phyloP scores from a whole-genome alignment of 345 rosid genomes.

The Bruguiera sexangula region DNA sequence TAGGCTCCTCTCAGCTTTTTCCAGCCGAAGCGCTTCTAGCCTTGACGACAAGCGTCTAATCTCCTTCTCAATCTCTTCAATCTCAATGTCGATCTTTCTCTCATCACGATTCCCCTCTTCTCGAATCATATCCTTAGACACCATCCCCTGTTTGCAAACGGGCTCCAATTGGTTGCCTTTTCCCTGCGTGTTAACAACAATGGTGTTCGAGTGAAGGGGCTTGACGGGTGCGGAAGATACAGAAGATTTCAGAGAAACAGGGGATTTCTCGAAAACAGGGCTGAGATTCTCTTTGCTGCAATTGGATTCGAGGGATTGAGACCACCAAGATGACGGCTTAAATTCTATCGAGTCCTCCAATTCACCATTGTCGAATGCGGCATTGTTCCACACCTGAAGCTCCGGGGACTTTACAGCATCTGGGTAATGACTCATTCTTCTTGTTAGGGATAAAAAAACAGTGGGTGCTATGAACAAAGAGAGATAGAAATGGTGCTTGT shows the following conservation, averaged over 20 bases:
- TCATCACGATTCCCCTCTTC: slow-evolving; percentile 35
- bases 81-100: slow-evolving; percentile 68
- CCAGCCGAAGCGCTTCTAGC: slow-evolving; percentile 67
- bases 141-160: slow-evolving; percentile 17
- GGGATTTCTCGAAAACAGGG: slow-evolving; percentile 34
- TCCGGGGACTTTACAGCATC: slow-evolving; percentile 43
- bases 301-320: slow-evolving; percentile 55
- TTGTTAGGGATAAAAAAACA: background rate
- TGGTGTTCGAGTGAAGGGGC: slow-evolving; percentile 35
- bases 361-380: slow-evolving; percentile 75
- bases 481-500: background rate
- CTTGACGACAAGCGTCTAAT: slow-evolving; percentile 56
- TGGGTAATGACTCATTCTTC: slow-evolving; percentile 54
- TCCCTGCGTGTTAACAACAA: slow-evolving; percentile 21
- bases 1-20: slow-evolving; percentile 51
- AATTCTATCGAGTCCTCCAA: slow-evolving; percentile 42
- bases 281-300: slow-evolving; percentile 56
- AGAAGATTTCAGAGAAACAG: slow-evolving; percentile 25
- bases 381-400: slow-evolving; percentile 92
- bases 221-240: slow-evolving; percentile 19
- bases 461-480: too few species aligned
- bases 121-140: slow-evolving; percentile 16
- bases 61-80: slow-evolving; percentile 77
- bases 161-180: slow-evolving; percentile 19
- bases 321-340: slow-evolving; percentile 46